Conservation (phyloP, 2,329 filamentous ascomycete genomes). For the Aspergillus ibericus region DNA sequence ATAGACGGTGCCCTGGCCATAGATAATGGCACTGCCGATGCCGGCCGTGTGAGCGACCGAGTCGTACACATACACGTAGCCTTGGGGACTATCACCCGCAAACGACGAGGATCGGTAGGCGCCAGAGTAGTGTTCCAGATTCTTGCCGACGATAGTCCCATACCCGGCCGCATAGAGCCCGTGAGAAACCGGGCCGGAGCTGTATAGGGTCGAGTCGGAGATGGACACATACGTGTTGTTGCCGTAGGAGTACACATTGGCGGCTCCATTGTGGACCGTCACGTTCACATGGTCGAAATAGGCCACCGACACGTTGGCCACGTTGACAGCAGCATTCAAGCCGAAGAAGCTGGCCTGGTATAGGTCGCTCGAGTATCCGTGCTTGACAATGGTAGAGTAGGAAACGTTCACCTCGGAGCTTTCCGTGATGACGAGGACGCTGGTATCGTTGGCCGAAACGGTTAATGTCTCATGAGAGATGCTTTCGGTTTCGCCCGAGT, state of each 20-base stretch:
- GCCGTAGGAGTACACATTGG: neutral
- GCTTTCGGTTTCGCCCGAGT: neutral
- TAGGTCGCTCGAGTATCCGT: neutral
- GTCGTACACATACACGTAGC: neutral
- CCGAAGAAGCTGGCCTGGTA: neutral
- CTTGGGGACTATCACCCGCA: neutral
- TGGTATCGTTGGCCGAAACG: neutral
- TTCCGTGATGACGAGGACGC: neutral
- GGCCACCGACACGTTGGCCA: neutral
- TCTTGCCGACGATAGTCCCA: neutral
- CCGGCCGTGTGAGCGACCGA: neutral
- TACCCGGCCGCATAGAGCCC: neutral
- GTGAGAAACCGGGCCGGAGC: neutral
- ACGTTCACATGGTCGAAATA: neutral
- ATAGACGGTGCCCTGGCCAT: neutral
- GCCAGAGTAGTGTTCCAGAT: neutral
- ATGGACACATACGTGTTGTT: neutral
- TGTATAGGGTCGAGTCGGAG: neutral
- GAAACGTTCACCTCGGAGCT: neutral
- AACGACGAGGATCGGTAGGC: neutral
- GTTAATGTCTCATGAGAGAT: neutral
- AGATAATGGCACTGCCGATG: neutral
- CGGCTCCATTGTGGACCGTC: neutral
- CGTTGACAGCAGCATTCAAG: neutral
- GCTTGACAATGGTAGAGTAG: neutral